phyloP scores from a whole-genome alignment of 306 rosid species.

The Dryas octopetala region DNA sequence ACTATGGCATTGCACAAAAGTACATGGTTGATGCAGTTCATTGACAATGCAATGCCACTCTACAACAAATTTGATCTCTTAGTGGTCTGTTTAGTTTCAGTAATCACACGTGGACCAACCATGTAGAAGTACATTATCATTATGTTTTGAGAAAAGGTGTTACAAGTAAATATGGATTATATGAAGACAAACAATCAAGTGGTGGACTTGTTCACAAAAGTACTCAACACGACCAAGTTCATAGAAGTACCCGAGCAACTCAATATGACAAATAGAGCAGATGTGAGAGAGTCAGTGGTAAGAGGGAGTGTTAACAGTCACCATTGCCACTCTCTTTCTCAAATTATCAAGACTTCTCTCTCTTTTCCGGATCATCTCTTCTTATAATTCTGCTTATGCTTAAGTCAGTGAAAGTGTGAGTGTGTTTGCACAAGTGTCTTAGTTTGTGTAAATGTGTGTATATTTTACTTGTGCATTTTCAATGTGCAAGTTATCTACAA shows the following conservation, averaged over 20 bases:
- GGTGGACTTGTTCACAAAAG: neutral
- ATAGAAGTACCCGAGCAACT: neutral
- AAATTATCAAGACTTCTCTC: too few species aligned
- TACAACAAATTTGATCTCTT: neutral
- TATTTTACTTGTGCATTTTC: neutral
- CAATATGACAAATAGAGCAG: neutral
- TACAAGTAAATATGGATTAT: neutral
- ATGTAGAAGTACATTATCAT: neutral
- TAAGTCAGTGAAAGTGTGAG: neutral
- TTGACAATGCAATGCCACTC: neutral
- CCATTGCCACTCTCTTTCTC: neutral
- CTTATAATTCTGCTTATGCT: too few species aligned
- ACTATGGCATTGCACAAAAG: neutral
- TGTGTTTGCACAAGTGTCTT: neutral
- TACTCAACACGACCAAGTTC: neutral
- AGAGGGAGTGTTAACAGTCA: neutral
- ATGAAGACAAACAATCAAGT: too few species aligned
- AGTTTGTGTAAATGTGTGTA: neutral
- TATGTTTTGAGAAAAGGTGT: neutral
- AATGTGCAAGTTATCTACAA: too few species aligned
- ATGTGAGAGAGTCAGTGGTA: neutral
- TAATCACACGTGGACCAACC: neutral
- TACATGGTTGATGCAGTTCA: neutral
- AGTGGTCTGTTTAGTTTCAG: neutral
- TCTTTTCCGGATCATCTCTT: too few species aligned